These are phyloP conservation scores for Taphrina communis DNA, from an alignment of 1,139 yeast genomes.

Conservation along the genomic window DNA sequence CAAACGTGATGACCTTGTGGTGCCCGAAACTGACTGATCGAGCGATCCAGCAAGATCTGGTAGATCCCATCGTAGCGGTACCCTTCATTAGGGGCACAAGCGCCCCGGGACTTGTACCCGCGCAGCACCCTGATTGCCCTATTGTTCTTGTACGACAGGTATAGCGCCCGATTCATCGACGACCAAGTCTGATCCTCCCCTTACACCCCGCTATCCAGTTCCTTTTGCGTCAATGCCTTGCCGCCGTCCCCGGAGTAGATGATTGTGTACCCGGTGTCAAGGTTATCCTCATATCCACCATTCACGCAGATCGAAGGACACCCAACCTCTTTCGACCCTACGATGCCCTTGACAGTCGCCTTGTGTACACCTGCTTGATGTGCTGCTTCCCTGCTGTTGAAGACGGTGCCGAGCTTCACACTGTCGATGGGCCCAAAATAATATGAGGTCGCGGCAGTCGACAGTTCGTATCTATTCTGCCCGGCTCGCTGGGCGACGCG, in stretches of 20 bases:
- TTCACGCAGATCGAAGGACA: constrained; percentile 11
- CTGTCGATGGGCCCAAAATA: background rate
- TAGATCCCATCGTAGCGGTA: constrained; percentile 3
- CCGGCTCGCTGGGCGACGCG: background rate
- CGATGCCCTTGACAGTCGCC: constrained; percentile 4
- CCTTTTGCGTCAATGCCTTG: background rate
- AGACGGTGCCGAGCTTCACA: background rate
- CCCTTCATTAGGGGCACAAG: background rate
- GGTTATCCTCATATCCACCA: constrained; percentile 2
- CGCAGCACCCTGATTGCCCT: constrained; percentile 10
- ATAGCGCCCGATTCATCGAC: background rate
- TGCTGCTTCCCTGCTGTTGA: background rate
- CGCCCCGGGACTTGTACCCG: constrained; percentile 1
- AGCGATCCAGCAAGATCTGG: background rate
- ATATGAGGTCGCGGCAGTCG: background rate
- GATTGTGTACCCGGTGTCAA: constrained; percentile 9
- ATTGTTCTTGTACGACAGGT: background rate
- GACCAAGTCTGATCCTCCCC: constrained; percentile 7
- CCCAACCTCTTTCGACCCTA: constrained; percentile 1
- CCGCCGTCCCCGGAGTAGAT: constrained; percentile 7
- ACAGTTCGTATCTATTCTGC: background rate
- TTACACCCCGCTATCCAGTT: background rate
- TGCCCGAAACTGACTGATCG: constrained; percentile 7
- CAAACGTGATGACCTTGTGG: constrained; percentile 2
- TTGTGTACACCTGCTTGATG: constrained; percentile 1